Evolutionary conservation across 176 grass and related monocot species (phyloP).

Genomic region (Oryza officinalis): DNA sequence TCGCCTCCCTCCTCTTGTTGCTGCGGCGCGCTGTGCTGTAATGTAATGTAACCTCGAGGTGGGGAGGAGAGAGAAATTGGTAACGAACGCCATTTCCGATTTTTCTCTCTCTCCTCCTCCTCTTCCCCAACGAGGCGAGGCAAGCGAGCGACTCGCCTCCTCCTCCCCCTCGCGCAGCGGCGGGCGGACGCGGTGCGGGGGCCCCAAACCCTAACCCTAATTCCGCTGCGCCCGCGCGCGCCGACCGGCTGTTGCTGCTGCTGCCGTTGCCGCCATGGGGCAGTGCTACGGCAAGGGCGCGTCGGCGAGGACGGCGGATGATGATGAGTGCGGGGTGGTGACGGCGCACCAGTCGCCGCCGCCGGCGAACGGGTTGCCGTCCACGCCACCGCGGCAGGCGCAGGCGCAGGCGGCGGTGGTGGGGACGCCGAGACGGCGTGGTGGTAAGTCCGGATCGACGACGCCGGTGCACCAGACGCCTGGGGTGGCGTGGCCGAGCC

Average conservation of each 20-base stretch:
- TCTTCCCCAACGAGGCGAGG: slow-evolving; percentile 11
- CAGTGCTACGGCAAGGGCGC: slow-evolving; percentile 82
- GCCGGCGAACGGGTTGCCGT: slow-evolving; percentile 44
- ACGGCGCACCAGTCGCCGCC: slow-evolving; percentile 27
- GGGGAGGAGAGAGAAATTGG: slow-evolving; percentile 41
- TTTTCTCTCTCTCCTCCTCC: background rate
- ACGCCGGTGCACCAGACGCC: slow-evolving; percentile 56
- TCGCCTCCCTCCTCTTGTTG: slow-evolving; percentile 39
- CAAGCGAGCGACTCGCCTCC: background rate
- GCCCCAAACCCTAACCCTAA: slow-evolving; percentile 46
- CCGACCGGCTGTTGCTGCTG: too few relatives aligned
- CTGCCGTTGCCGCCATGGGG: slow-evolving; percentile 48
- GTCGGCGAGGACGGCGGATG: slow-evolving; percentile 38
- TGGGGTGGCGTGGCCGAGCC: slow-evolving; percentile 67
- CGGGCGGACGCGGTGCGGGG: background rate
- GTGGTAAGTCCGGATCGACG: slow-evolving; percentile 41
- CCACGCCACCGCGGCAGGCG: slow-evolving; percentile 24
- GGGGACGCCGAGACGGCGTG: slow-evolving; percentile 31
- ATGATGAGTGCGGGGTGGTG: background rate
- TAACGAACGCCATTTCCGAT: slow-evolving; percentile 37
- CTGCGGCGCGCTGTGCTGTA: background rate
- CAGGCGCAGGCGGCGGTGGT: background rate
- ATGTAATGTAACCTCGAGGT: background rate
- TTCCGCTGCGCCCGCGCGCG: slow-evolving; percentile 1
- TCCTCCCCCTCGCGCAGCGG: background rate